Evolutionary conservation across 345 rosid genomes (phyloP).

Genomic region (Brassica juncea): DNA sequence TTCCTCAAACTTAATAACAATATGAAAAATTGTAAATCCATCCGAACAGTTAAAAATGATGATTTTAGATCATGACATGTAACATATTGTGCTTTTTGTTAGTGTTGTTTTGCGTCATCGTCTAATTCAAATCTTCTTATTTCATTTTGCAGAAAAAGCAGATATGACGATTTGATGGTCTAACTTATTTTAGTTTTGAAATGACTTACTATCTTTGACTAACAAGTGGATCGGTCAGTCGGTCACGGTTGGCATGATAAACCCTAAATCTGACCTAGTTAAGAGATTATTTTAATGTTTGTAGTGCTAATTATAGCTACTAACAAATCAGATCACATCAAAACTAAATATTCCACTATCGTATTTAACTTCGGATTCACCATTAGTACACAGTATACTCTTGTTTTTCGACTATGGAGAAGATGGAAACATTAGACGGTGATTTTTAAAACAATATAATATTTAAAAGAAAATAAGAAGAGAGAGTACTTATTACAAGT

Average conservation of each 20-base stretch:
- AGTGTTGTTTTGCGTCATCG: background rate
- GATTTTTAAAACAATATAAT: background rate
- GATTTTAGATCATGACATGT: background rate
- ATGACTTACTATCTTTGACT: slow-evolving; percentile 19
- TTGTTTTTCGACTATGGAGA: slow-evolving; percentile 4
- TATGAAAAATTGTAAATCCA: background rate
- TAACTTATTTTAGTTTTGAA: background rate
- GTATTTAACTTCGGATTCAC: background rate
- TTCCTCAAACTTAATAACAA: background rate
- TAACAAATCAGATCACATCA: background rate
- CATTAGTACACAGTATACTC: background rate
- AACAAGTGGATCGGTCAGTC: slow-evolving; percentile 33
- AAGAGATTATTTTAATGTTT: slow-evolving; percentile 11
- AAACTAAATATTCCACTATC: background rate
- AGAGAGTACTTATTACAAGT: no score
- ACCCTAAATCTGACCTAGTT: slow-evolving; percentile 15
- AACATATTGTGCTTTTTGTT: background rate
- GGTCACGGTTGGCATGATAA: slow-evolving; percentile 27
- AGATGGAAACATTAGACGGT: slow-evolving; percentile 8
- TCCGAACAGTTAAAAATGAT: background rate
- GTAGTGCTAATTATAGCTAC: slow-evolving; percentile 7
- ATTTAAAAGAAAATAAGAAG: background rate
- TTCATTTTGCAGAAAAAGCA: background rate
- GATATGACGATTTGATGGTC: background rate
- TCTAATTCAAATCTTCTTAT: background rate